These are phyloP conservation scores for Senecio squalidus DNA, from an alignment of 140 eudicot genomes.

Conservation along the genomic window DNA sequence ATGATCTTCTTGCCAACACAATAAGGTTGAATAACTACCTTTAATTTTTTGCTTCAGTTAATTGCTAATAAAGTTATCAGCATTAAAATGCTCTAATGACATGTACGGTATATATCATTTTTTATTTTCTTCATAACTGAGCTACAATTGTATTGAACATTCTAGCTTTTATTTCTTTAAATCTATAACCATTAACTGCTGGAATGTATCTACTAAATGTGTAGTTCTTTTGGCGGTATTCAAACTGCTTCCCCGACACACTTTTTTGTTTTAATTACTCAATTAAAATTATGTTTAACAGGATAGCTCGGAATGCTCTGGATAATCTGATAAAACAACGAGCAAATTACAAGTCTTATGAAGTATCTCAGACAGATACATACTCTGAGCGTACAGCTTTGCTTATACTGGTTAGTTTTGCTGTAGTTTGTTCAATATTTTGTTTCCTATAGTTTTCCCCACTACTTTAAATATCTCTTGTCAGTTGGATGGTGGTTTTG, in stretches of 20 bases:
- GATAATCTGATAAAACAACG: slow-evolving; percentile 34
- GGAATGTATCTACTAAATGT: no score
- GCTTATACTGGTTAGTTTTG: slow-evolving; percentile 61
- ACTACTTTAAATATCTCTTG: neutral
- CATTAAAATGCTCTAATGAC: neutral
- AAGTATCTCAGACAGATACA: slow-evolving; percentile 23
- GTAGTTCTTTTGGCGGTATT: no score
- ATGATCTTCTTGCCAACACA: slow-evolving; percentile 45
- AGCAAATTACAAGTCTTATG: slow-evolving; percentile 24
- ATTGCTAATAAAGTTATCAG: neutral
- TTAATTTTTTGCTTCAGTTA: neutral
- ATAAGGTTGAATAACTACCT: slow-evolving; percentile 40
- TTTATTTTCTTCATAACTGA: no score
- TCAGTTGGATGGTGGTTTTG: neutral
- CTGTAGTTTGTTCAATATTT: slow-evolving; percentile 1
- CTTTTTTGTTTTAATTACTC: no score
- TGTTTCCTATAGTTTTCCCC: neutral
- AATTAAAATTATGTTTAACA: no score
- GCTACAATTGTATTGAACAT: no score
- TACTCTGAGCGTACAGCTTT: slow-evolving; percentile 40
- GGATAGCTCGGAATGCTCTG: slow-evolving; percentile 50
- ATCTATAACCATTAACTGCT: no score
- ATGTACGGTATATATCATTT: neutral
- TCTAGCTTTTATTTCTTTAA: no score
- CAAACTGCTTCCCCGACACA: no score